Evolutionary conservation across 1,284 basidiomycete species (phyloP), one percentile per base, ranked within the genome.

Genomic region (Cutaneotrichosporon sp.): DNA sequence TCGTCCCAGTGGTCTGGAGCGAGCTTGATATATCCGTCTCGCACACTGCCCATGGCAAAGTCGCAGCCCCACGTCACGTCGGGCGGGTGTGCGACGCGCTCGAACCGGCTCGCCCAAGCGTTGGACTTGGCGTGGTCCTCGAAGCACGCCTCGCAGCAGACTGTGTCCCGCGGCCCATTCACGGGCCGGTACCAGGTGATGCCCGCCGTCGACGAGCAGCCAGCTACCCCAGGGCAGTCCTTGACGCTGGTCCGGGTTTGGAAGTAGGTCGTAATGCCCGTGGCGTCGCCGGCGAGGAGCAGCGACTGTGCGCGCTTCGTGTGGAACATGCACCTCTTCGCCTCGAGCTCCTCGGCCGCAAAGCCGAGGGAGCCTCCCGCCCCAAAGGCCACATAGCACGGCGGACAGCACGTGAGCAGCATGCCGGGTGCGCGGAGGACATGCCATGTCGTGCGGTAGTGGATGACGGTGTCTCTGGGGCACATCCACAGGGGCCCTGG

Each of bases 1-100:
- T 31, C 47, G 27, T 49, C 27, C 47, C 47, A 49, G 47, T 49
- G 47, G 25, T 31, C 47, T 7, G 47, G 47, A 6, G 47, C 24
- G 25, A 49, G 47, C 47, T 29, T 27, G 24, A 49, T 27, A 27
- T 49, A 49, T 13, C 25, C 47, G 18, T 49, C 47, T 0, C 47
- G 47, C 4, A 49, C 16, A 27, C 47, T 49, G 5, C 6, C 27
- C 13, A 49, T 3, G 16, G 47, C 47, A 16, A 49, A 29, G 13
- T 8, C 47, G 25, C 47, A 49, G 2, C 5, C 6, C 47, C 25
- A n/a, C 8, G 8, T 9, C 11, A 7, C 47, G 6, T 49, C 24
- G 16, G 25, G 8, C 3, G 25, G 47, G 3, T 29, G 7, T 7
- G 27, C 27, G 9, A 47, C 46, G 1, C 6, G 24, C 27, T 29